These are phyloP conservation scores for Phyllosticta ampelicida DNA, from an alignment of 2,329 filamentous ascomycete species.

Conservation along the genomic window DNA sequence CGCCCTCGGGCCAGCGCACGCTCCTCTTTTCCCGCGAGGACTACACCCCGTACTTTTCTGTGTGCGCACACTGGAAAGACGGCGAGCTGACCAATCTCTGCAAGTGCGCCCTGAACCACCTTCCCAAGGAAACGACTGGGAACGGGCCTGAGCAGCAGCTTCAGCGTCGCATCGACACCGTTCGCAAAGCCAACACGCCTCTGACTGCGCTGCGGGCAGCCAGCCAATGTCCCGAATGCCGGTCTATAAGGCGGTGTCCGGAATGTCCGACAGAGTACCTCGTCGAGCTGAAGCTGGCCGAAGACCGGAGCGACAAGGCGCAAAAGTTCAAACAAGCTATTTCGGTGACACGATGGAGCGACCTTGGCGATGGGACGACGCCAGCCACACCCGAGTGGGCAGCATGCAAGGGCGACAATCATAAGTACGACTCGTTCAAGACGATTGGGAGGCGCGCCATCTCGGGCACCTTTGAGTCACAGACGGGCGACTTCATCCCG, in stretches of 20 bases:
- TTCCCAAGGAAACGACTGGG: slow-evolving; percentile 33
- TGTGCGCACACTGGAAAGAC: slow-evolving; percentile 52
- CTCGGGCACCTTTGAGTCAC: slow-evolving; percentile 48
- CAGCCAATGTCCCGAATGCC: slow-evolving; percentile 43
- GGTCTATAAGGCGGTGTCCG: slow-evolving; percentile 50
- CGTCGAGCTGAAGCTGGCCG: slow-evolving; percentile 48
- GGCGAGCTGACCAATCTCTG: slow-evolving; percentile 49
- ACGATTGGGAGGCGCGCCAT: slow-evolving; percentile 45
- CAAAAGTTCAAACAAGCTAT: slow-evolving; percentile 48
- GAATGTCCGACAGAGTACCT: slow-evolving; percentile 54
- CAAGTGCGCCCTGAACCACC: slow-evolving; percentile 50
- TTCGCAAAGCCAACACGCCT: not conserved
- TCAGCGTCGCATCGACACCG: slow-evolving; percentile 26
- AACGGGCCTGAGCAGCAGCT: slow-evolving; percentile 30
- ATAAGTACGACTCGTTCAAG: slow-evolving; percentile 44
- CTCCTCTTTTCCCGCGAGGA: slow-evolving; percentile 46
- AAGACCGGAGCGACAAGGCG: slow-evolving; percentile 39
- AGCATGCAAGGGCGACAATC: slow-evolving; percentile 39
- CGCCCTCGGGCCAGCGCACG: slow-evolving; percentile 41
- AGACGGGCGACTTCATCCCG: slow-evolving; percentile 45
- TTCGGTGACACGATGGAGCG: slow-evolving; percentile 51
- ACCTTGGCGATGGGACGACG: slow-evolving; percentile 45
- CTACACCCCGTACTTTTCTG: slow-evolving; percentile 52
- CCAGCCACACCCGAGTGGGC: slow-evolving; percentile 45
- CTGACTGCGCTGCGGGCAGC: slow-evolving; percentile 27